phyloP scores from a whole-genome alignment of 129 eudicot genomes.

The Ambrosia artemisiifolia region DNA sequence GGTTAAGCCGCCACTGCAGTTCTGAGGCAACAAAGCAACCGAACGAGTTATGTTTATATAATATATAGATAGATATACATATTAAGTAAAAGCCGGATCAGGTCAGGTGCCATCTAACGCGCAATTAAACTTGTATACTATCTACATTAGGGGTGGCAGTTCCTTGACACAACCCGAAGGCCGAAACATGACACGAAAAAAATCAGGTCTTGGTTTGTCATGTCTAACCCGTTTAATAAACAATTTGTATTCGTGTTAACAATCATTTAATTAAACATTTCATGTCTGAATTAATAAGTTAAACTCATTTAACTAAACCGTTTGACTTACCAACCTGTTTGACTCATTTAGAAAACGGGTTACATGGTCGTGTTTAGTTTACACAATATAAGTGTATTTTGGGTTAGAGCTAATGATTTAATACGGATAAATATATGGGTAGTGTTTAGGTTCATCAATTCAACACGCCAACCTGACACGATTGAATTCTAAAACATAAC shows the following conservation, averaged over 20 bases:
- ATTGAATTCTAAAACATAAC: not conserved
- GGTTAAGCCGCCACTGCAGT: constrained; percentile 31
- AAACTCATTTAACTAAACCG: too few relatives aligned
- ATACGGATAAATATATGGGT: too few relatives aligned
- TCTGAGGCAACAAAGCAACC: constrained; percentile 23
- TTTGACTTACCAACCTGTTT: not conserved
- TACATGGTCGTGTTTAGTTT: too few relatives aligned
- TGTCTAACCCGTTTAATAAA: not conserved
- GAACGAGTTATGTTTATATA: not conserved
- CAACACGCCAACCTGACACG: not conserved
- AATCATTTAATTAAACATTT: not conserved
- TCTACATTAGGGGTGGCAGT: not conserved
- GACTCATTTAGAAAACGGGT: not conserved
- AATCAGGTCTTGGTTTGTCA: not conserved
- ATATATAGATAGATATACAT: not conserved
- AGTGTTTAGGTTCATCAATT: not conserved
- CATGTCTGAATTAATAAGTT: too few relatives aligned
- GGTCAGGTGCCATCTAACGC: not conserved
- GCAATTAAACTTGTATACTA: not conserved
- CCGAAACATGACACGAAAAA: not conserved
- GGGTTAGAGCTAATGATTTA: too few relatives aligned
- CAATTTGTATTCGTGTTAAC: not conserved
- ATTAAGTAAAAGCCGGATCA: not conserved
- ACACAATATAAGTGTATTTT: too few relatives aligned
- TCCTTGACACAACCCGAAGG: not conserved